A percentile compares a stretch with the other conserved stretches of the same genome.
phyloP scores from a whole-genome alignment of 2,329 filamentous ascomycete species.

The Pyrenochaeta sp. region DNA sequence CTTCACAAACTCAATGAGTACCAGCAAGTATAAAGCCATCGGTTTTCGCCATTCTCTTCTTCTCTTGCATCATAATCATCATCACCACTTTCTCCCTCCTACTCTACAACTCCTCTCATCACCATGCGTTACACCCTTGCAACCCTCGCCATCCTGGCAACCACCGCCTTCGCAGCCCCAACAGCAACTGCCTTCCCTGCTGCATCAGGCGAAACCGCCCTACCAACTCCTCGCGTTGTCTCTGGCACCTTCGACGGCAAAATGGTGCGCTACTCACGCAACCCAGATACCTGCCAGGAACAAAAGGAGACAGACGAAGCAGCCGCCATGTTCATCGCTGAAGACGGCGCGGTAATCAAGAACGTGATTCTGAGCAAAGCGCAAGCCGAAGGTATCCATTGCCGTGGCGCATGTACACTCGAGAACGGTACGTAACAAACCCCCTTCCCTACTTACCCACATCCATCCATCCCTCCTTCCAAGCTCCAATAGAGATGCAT shows the following conservation, averaged over 20 bases:
- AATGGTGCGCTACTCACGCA: slow-evolving; percentile 21
- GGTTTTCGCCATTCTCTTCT: not conserved
- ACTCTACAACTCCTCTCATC: not conserved
- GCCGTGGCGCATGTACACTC: too few species aligned
- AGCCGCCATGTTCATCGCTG: too few species aligned
- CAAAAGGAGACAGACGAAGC: too few species aligned
- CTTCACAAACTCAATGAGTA: too few species aligned
- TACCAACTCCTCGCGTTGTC: slow-evolving; percentile 11
- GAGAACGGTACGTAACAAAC: not conserved
- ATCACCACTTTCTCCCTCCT: not conserved
- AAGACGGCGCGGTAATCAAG: too few species aligned
- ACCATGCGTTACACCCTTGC: slow-evolving; percentile 21
- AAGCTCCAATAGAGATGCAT: too few species aligned
- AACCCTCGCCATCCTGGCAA: slow-evolving; percentile 13
- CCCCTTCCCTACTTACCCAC: too few species aligned
- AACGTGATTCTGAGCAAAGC: too few species aligned
- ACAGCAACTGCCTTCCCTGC: slow-evolving; percentile 18
- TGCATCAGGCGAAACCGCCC: slow-evolving; percentile 9
- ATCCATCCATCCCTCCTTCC: too few species aligned
- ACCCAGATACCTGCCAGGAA: slow-evolving; percentile 2
- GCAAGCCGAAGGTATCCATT: too few species aligned
- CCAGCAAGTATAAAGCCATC: not conserved
- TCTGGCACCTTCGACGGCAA: slow-evolving; percentile 19
- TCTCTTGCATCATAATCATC: not conserved
- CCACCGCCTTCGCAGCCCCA: slow-evolving; percentile 16